A percentile compares a stretch with the other conserved stretches of the same genome.
phyloP scores from a whole-genome alignment of 805 yeast species.

The Candida insectorum region DNA sequence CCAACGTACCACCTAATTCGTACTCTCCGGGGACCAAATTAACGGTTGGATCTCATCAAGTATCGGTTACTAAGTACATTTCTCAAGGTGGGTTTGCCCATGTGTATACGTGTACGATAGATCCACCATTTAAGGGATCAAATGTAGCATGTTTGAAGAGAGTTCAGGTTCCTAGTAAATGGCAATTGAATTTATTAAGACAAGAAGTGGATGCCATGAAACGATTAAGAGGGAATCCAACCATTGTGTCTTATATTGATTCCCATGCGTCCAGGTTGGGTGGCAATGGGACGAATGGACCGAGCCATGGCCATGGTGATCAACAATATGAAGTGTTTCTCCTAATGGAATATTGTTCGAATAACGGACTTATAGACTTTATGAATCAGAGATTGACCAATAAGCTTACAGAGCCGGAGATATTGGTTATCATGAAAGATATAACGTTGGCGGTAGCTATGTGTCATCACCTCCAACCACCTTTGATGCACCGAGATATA shows the following conservation, averaged over 20 bases:
- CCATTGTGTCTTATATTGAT: conserved; percentile 88
- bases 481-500: conserved; percentile 74
- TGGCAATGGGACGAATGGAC: too few species aligned
- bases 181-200: conserved; percentile 72
- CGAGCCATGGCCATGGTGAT: too few species aligned
- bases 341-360: conserved; percentile 76
- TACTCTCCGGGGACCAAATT: conserved; percentile 55
- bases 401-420: conserved; percentile 65
- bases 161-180: conserved; percentile 92
- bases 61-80: conserved; percentile 64
- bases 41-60: conserved; percentile 80
- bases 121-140: conserved; percentile 49
- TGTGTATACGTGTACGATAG: conserved; percentile 75
- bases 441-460: conserved; percentile 71
- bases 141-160: conserved; percentile 80
- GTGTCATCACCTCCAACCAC: conserved; percentile 71
- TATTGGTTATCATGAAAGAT: conserved; percentile 65
- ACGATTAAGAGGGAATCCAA: conserved; percentile 70
- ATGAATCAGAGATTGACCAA: conserved; percentile 71
- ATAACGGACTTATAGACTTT: conserved; percentile 73
- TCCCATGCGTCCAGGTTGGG: conserved; percentile 78
- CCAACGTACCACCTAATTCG: conserved; percentile 3
- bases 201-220: conserved; percentile 99
- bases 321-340: conserved; percentile 65
- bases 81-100: conserved; percentile 96